These are phyloP conservation scores for Elymus sibiricus DNA, from an alignment of 176 grass and related monocot species.

Conservation along the genomic window DNA sequence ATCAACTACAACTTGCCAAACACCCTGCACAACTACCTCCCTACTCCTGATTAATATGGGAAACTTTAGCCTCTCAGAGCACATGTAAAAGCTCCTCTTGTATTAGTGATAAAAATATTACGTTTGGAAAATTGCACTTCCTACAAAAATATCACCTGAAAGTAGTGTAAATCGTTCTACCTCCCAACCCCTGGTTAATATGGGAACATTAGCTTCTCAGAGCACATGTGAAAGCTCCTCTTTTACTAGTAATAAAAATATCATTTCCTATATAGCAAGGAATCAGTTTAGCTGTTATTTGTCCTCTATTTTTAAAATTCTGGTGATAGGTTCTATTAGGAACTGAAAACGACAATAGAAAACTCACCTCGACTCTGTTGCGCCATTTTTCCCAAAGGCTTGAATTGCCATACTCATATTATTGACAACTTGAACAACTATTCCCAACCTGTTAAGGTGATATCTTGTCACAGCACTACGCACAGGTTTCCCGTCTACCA, in stretches of 20 bases:
- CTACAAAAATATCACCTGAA: neutral
- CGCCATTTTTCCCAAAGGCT: slow-evolving; percentile 57
- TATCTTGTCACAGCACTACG: slow-evolving; percentile 80
- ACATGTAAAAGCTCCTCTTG: neutral
- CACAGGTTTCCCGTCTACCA: slow-evolving; percentile 71
- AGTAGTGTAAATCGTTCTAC: neutral
- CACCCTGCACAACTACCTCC: neutral
- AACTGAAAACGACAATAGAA: slow-evolving; percentile 24
- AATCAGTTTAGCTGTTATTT: neutral
- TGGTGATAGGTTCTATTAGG: neutral
- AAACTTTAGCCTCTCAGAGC: neutral
- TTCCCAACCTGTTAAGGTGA: slow-evolving; percentile 85
- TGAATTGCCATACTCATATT: slow-evolving; percentile 49
- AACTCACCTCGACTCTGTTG: slow-evolving; percentile 44
- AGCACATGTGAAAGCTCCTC: neutral
- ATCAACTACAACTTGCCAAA: neutral
- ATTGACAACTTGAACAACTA: slow-evolving; percentile 59
- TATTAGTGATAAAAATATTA: neutral
- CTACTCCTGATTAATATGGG: neutral
- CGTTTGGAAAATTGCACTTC: neutral
- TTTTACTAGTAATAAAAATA: neutral
- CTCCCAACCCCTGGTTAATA: neutral
- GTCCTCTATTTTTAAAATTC: neutral
- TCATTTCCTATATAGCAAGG: neutral
- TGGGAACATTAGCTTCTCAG: neutral